phyloP scores from a whole-genome alignment of 257 asterid species.

The Parsonsia alboflavescens region DNA sequence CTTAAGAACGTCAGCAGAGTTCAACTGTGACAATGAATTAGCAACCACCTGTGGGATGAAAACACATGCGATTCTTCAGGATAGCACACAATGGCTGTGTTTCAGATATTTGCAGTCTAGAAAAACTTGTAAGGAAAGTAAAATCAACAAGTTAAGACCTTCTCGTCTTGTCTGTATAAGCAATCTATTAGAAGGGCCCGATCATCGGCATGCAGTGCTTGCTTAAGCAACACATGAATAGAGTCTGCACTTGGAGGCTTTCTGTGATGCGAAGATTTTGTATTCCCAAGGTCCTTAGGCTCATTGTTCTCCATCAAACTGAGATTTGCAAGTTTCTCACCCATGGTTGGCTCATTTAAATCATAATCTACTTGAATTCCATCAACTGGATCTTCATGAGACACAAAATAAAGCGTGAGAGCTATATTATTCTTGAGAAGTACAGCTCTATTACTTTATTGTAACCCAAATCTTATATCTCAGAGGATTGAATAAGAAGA shows the following conservation, averaged over 20 bases:
- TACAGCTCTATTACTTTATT: not conserved
- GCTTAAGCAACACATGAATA: constrained; percentile 73
- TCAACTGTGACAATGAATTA: constrained; percentile 64
- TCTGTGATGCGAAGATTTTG: constrained; percentile 23
- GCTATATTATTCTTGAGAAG: not conserved
- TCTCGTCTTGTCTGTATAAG: constrained; percentile 78
- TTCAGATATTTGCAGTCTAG: not conserved
- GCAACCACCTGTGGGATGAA: constrained; percentile 55
- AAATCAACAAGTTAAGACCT: constrained; percentile 38
- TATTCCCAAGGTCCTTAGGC: constrained; percentile 27
- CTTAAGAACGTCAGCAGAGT: constrained; percentile 80
- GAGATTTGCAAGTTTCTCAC: constrained; percentile 76
- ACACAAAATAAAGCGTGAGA: constrained; percentile 27
- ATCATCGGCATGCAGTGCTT: constrained; percentile 86
- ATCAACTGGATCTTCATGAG: constrained; percentile 41
- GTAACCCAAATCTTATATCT: not conserved
- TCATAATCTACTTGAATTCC: constrained; percentile 41
- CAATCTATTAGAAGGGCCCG: constrained; percentile 75
- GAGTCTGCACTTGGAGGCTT: constrained; percentile 96
- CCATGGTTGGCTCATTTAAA: constrained; percentile 81
- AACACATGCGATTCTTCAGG: constrained; percentile 9
- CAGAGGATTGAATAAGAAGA: not conserved
- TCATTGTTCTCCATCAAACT: constrained; percentile 38
- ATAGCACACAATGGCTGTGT: not conserved
- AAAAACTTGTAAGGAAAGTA: constrained; percentile 1